Evolutionary conservation across 176 grass and related monocot genomes (phyloP).

Genomic region (Lolium multiflorum): DNA sequence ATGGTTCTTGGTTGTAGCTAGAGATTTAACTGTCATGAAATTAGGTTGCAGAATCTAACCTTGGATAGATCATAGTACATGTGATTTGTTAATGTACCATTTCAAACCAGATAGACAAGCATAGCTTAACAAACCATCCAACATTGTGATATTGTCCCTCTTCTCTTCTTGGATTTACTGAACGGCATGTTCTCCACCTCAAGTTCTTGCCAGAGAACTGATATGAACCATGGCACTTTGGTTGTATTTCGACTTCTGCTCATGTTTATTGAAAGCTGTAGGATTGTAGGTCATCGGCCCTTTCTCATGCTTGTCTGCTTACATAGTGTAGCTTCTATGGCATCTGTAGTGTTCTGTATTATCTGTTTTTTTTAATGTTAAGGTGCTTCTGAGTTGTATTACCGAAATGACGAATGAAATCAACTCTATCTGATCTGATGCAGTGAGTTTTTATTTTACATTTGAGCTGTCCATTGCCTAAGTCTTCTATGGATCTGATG

Average conservation of each 20-base stretch:
- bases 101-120: background rate
- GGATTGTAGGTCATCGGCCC: background rate
- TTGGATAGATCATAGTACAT: background rate
- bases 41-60: background rate
- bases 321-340: background rate
- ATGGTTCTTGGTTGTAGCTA: background rate
- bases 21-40: background rate
- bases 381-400: background rate
- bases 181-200: background rate
- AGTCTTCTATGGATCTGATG: slow-evolving; percentile 36
- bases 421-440: background rate
- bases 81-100: background rate
- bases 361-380: slow-evolving; percentile 26
- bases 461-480: slow-evolving; percentile 1
- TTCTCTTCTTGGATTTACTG: background rate
- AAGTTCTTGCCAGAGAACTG: background rate
- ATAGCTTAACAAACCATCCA: background rate
- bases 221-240: background rate
- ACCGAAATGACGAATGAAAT: background rate
- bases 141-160: background rate
- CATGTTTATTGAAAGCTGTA: background rate
- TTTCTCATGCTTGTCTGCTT: background rate
- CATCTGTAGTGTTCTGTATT: background rate
- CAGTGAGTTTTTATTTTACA: background rate
- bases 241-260: background rate